Conservation (phyloP, 139 green algal genomes). For the Astrephomene gubernaculifera region DNA sequence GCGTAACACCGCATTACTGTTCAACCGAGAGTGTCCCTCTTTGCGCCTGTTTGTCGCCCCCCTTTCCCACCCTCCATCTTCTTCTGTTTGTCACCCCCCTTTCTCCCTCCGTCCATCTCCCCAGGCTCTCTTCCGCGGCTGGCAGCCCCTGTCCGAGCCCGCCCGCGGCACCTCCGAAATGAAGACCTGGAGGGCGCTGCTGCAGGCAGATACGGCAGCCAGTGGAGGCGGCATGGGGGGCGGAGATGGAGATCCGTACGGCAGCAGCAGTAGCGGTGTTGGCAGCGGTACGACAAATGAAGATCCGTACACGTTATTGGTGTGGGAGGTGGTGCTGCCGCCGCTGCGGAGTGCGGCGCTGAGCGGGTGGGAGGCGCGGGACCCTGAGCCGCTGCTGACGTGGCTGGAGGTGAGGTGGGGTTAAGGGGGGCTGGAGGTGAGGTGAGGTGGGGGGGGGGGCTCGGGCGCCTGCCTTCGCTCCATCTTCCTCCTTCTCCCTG, state of each 20-base stretch:
- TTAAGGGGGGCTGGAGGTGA: no score
- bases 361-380: conserved; percentile 84
- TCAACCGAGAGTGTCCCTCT: no score
- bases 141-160: conserved; percentile 75
- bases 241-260: conserved; percentile 66
- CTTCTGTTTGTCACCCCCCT: no score
- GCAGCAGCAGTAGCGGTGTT: conserved; percentile 64
- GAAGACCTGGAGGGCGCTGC: conserved; percentile 72
- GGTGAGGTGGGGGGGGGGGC: not conserved
- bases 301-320: conserved; percentile 82
- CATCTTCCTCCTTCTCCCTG: not conserved
- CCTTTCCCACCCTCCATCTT: no score
- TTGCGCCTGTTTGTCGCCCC: no score
- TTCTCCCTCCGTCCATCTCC: not conserved
- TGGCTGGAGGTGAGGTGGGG: conserved; percentile 89
- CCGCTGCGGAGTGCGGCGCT: conserved; percentile 75
- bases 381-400: conserved; percentile 85
- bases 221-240: conserved; percentile 34
- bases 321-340: conserved; percentile 87
- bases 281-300: conserved; percentile 46
- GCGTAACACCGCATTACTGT: no score
- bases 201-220: conserved; percentile 64
- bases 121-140: conserved; percentile 56
- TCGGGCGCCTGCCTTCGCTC: not conserved
- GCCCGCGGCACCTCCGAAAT: conserved; percentile 57